Base-by-base conservation (phyloP, 1,284 basidiomycete species). In the Earliella scabrosa region DNA sequence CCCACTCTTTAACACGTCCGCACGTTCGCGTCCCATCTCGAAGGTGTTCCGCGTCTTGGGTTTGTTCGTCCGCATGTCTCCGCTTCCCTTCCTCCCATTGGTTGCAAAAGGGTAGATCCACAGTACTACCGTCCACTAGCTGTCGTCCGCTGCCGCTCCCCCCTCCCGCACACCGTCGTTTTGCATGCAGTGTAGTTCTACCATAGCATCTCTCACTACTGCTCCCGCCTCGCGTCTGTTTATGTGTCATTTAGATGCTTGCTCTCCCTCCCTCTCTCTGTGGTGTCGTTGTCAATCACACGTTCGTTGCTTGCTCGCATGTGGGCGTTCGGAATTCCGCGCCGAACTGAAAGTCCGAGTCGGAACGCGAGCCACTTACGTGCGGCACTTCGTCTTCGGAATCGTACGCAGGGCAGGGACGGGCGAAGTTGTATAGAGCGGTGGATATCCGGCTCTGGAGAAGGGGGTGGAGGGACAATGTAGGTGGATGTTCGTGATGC, bases 51-150 rank as follows among this genome's bases (percentile, higher is more conserved):
- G 49, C 34, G 43, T 26, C 40, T 49, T n/a, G n/a, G n/a, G n/a
- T n/a, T n/a, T n/a, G n/a, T n/a, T n/a, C n/a, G n/a, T n/a, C n/a
- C n/a, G n/a, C n/a, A n/a, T n/a, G n/a, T n/a, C 45, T 47, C 44
- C 34, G 9, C 45, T 48, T 31, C 45, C 31, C 9, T 48, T 5
- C 23, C 29, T 35, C 10, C 36, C 14, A 35, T 45, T 56, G 43
- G 38, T 54, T 27, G 27, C 49, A 61, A 61, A 54, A 58, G 60
- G 60, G 60, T 54, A 52, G n/a, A n/a, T 54, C 45, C 55, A 56
- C 54, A 52, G 52, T 54, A 54, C 38, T 55, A 46, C 38, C 43
- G 39, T 34, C 43, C 31, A 40, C 45, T 35, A 34, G 53, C 54
- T 56, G 56, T 52, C 45, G 56, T 58, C 50, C 50, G 56, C 49